Evolutionary conservation across 306 rosid genomes (phyloP).

Genomic region (Begonia peltatifolia): DNA sequence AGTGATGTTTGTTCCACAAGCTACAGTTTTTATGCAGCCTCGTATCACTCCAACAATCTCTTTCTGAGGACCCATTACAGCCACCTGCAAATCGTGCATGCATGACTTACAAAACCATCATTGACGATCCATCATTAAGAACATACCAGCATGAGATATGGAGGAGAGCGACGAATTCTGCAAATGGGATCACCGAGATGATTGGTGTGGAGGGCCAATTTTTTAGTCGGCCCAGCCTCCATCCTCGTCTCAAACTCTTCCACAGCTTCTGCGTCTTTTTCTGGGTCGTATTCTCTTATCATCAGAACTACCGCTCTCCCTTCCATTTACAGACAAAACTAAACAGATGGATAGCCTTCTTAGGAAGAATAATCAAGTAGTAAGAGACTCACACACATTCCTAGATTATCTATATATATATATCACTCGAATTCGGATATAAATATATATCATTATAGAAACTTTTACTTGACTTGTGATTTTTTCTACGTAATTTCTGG

Average conservation of each 20-base stretch:
- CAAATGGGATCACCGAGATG: conserved; percentile 82
- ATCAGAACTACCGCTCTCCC: no score
- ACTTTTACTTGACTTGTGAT: no score
- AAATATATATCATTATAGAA: no score
- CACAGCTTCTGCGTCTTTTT: conserved; percentile 41
- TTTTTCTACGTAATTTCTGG: no score
- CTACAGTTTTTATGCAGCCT: conserved; percentile 75
- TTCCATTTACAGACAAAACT: no score
- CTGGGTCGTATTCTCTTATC: conserved; percentile 56
- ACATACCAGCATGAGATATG: conserved; percentile 77
- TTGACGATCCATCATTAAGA: not conserved
- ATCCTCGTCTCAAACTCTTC: conserved; percentile 71
- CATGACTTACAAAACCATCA: not conserved
- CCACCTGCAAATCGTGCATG: conserved; percentile 35
- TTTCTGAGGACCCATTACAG: conserved; percentile 60
- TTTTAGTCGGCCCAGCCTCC: conserved; percentile 56
- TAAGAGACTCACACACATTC: no score
- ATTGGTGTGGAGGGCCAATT: conserved; percentile 72
- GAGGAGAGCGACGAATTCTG: conserved; percentile 61
- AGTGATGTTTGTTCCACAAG: conserved; percentile 17
- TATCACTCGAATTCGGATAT: no score
- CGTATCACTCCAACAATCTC: conserved; percentile 70
- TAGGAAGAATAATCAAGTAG: no score
- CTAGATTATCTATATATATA: no score
- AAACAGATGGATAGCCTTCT: no score